These are phyloP conservation scores for Nothophoma quercina DNA, from an alignment of 2,329 filamentous ascomycete genomes.

Conservation along the genomic window DNA sequence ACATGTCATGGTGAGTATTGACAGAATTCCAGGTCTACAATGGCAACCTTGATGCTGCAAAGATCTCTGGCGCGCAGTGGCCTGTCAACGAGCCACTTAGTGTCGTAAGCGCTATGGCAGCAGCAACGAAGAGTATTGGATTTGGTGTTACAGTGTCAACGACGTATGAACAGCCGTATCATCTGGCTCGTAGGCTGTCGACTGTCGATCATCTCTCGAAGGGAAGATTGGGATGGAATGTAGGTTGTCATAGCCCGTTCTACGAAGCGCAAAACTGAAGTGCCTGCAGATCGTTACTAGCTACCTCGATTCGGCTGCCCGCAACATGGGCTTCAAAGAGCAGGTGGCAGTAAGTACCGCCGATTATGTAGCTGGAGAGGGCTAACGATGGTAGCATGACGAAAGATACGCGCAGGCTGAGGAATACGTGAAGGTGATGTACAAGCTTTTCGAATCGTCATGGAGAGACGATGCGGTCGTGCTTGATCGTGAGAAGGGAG, in stretches of 20 bases:
- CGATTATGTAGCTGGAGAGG: constrained; percentile 64
- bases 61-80: constrained; percentile 71
- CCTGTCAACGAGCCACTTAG: constrained; percentile 74
- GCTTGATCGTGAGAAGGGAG: constrained; percentile 63
- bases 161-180: constrained; percentile 74
- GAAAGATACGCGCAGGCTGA: constrained; percentile 72
- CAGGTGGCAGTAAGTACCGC: constrained; percentile 64
- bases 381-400: constrained; percentile 60
- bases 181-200: constrained; percentile 69
- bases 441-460: constrained; percentile 72
- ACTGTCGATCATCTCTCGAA: constrained; percentile 73
- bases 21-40: constrained; percentile 60
- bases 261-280: neutral
- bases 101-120: constrained; percentile 71
- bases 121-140: constrained; percentile 70
- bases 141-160: constrained; percentile 74
- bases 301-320: constrained; percentile 71
- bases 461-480: constrained; percentile 73
- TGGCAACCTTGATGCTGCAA: constrained; percentile 67
- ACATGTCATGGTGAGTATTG: neutral
- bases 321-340: constrained; percentile 66
- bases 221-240: constrained; percentile 56
- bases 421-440: constrained; percentile 73
- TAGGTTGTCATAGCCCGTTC: constrained; percentile 17
- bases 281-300: constrained; percentile 67